phyloP scores from a whole-genome alignment of 768 basidiomycete genomes.

The Lactarius quietus region DNA sequence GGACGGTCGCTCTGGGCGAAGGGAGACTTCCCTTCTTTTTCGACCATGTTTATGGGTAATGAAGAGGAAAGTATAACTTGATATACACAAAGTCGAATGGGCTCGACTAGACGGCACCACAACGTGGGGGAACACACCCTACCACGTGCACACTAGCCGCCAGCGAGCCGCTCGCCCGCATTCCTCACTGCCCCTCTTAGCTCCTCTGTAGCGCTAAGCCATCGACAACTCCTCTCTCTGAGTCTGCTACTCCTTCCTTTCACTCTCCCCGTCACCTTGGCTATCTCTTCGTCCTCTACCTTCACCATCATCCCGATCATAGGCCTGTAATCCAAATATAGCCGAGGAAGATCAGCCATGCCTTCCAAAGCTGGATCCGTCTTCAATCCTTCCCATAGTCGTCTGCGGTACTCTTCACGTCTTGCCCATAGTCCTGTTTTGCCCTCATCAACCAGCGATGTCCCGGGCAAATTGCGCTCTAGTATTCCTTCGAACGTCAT shows the following conservation, averaged over 20 bases:
- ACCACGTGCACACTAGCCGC: constrained; percentile 14
- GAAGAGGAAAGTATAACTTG: constrained; percentile 10
- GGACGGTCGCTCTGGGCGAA: constrained; percentile 24
- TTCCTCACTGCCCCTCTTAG: constrained; percentile 27
- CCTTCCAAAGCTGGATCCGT: constrained; percentile 39
- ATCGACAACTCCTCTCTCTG: constrained; percentile 54
- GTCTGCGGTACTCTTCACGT: constrained; percentile 19
- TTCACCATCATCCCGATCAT: constrained; percentile 60
- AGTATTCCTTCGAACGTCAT: constrained; percentile 11
- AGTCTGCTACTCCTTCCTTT: constrained; percentile 34
- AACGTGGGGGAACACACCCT: constrained; percentile 13
- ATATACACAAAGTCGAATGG: not conserved
- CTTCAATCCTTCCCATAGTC: constrained; percentile 41
- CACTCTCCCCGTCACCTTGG: constrained; percentile 19
- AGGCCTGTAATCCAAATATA: constrained; percentile 70
- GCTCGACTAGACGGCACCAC: not conserved
- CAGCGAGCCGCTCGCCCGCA: constrained; percentile 20
- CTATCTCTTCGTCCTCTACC: constrained; percentile 57
- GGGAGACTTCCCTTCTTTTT: constrained; percentile 25
- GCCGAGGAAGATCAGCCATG: constrained; percentile 37
- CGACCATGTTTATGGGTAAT: constrained; percentile 24
- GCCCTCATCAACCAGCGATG: constrained; percentile 3
- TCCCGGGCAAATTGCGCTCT: constrained; percentile 3
- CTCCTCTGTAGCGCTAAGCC: constrained; percentile 39
- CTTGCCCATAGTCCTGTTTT: constrained; percentile 5